Base-by-base conservation (phyloP, 202 grass and related monocot species). In the Carex arenaria region DNA sequence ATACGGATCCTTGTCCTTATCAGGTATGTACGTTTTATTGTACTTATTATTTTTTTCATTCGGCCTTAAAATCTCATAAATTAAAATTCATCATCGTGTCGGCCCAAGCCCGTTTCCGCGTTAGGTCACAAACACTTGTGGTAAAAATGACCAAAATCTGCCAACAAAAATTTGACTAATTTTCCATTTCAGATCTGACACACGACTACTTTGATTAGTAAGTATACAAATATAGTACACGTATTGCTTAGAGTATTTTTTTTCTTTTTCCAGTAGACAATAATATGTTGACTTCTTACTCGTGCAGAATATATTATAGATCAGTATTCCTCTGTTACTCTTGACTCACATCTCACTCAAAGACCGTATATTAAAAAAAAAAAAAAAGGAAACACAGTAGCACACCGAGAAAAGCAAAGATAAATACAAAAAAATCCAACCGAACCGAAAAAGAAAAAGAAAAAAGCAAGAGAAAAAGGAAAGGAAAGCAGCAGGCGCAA, bases 401-500 rank as follows among this genome's bases (percentile, higher is more conserved):
- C 60, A 47, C 61, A 26, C 56, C 10, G 19, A 62, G 19, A 28
- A 79, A 79, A 55, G 61, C 79, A 66, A 81, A 81, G 54, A 66
- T 47, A 23, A 20, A 80, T 28, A 81, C 18, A 66, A 64, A 81
- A 81, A 66, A n/a, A 54, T 67, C 72, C 60, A 60, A 86, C 62
- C 20, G 79, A 38, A 86, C 88, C 31, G 23, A 43, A 72, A 53
- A 69, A 84, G 88, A 76, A 84, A 80, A 56, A 75, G 51, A 23
- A 49, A 34, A 72, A 26, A 28, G 52, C 47, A 86, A 87, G 79
- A 57, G 54, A 53, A 61, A 83, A 61, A 66, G 32, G 56, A 30
- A 74, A 18, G 64, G 19, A 36, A 19, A 19, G 51, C 60, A 80
- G 83, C 84, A 88, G 88, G 88, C 84, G 87, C 76, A 85, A 90